Conservation (phyloP, 495 filamentous ascomycete genomes). For the Annulohypoxylon maeteangense region DNA sequence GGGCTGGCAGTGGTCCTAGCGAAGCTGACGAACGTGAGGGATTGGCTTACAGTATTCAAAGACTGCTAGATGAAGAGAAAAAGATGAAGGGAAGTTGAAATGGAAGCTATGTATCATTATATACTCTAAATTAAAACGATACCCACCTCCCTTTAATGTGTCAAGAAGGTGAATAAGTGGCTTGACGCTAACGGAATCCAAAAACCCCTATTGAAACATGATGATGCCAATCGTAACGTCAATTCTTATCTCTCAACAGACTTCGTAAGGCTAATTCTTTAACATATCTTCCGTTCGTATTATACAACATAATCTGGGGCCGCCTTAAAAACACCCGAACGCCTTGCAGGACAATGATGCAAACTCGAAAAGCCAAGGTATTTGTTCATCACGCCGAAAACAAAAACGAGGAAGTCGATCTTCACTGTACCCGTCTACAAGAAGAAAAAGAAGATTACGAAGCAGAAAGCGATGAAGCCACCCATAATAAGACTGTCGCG, state of each 20-base stretch:
- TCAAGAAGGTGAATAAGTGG: neutral
- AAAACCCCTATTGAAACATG: conserved; percentile 2
- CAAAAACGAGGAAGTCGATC: neutral
- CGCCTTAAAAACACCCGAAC: conserved; percentile 29
- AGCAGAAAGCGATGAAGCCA: conserved; percentile 88
- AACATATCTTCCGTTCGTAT: conserved; percentile 23
- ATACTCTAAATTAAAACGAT: conserved; percentile 32
- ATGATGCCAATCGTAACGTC: conserved; percentile 18
- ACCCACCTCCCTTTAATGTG: conserved; percentile 23
- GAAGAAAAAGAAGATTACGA: conserved; percentile 86
- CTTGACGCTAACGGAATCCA: neutral
- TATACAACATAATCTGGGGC: conserved; percentile 33
- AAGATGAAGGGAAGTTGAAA: conserved; percentile 23
- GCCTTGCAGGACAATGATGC: conserved; percentile 39
- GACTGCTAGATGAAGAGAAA: conserved; percentile 70
- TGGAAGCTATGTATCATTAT: conserved; percentile 12
- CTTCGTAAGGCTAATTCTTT: conserved; percentile 17
- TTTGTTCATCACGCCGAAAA: conserved; percentile 22
- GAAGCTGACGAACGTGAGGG: conserved; percentile 74
- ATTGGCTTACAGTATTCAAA: conserved; percentile 73
- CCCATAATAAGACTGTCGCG: conserved; percentile 95
- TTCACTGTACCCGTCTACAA: conserved; percentile 59
- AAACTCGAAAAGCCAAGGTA: conserved; percentile 37
- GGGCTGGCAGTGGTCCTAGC: conserved; percentile 89
- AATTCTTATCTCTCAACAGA: conserved; percentile 9